Evolutionary conservation across 2,329 filamentous ascomycete species (phyloP).

Genomic region (Neonectria magnoliae): DNA sequence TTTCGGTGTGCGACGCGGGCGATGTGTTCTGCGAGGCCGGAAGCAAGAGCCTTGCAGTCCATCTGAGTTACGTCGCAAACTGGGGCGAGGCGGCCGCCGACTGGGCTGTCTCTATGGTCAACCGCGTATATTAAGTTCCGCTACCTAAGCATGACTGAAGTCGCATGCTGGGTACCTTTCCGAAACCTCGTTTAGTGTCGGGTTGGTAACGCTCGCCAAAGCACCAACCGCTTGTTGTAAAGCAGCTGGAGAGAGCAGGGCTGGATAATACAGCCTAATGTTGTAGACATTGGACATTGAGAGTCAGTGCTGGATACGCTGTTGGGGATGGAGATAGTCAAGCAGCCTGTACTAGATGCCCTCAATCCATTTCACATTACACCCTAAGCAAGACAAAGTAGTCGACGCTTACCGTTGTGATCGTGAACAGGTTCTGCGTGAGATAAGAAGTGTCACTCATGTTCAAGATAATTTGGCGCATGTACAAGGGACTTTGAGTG

Average conservation of each 20-base stretch:
- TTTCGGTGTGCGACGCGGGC: constrained; percentile 34
- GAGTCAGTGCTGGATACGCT: not conserved
- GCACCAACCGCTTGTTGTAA: too few species aligned
- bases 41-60: constrained; percentile 26
- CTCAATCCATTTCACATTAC: not conserved
- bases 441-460: not conserved
- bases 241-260: not conserved
- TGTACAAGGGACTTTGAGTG: not conserved
- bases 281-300: not conserved
- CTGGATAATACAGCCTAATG: not conserved
- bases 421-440: not conserved
- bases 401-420: not conserved
- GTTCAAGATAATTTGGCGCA: not conserved
- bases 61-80: constrained; percentile 33
- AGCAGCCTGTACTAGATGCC: not conserved
- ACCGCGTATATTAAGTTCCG: not conserved
- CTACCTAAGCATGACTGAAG: not conserved
- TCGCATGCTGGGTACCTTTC: not conserved
- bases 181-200: too few species aligned
- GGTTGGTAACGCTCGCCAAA: too few species aligned
- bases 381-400: not conserved
- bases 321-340: not conserved
- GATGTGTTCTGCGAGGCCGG: constrained; percentile 37
- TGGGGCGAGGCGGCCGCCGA: constrained; percentile 28
- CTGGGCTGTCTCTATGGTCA: constrained; percentile 25